A percentile compares a stretch with the other conserved stretches of the same genome.
phyloP scores from a whole-genome alignment of 129 eudicot genomes.

The Tagetes patula region DNA sequence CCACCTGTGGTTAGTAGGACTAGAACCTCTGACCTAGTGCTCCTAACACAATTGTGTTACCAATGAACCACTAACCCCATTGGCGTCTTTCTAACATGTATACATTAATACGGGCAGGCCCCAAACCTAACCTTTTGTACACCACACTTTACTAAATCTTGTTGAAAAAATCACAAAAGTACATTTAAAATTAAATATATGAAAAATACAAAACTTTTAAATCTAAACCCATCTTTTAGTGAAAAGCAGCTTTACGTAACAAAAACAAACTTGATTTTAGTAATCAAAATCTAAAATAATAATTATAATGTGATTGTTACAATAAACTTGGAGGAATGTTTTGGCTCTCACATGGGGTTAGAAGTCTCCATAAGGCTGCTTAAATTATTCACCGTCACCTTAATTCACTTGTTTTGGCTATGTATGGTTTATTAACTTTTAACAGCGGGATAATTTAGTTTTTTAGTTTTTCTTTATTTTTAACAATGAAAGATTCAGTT shows the following conservation, averaged over 20 bases:
- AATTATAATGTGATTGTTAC: slow-evolving; percentile 1
- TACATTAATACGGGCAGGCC: too few species aligned
- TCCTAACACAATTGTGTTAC: too few species aligned
- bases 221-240: background rate
- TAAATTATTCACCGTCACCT: background rate
- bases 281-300: background rate
- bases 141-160: too few species aligned
- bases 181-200: background rate
- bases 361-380: background rate
- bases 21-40: too few species aligned
- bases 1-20: too few species aligned
- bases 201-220: background rate
- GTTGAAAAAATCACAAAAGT: background rate
- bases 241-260: background rate
- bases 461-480: too few species aligned
- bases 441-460: background rate
- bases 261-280: background rate
- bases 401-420: background rate
- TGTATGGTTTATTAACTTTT: background rate
- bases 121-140: too few species aligned
- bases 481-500: too few species aligned
- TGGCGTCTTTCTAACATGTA: too few species aligned
- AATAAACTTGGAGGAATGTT: slow-evolving; percentile 24
- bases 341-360: slow-evolving; percentile 22
- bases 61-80: too few species aligned